phyloP scores from a whole-genome alignment of 345 rosid genomes.

The Psidium guajava region DNA sequence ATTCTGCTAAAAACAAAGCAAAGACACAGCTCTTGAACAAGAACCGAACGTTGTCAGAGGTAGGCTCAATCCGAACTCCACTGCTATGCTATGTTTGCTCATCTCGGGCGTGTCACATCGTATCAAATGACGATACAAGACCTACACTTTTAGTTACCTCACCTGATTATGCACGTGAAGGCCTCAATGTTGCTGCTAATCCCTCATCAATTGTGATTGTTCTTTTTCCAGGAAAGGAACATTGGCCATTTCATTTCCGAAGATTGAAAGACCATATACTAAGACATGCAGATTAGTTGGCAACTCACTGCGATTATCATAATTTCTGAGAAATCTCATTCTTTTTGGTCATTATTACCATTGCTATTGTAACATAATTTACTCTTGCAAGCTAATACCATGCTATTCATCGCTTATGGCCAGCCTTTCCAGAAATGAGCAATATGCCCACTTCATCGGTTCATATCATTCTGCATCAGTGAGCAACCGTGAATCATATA shows the following conservation, averaged over 20 bases:
- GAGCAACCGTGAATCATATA: background rate
- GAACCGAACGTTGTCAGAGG: background rate
- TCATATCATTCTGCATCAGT: background rate
- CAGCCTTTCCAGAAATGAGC: background rate
- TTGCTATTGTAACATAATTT: background rate
- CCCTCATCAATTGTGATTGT: background rate
- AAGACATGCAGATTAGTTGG: background rate
- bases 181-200: background rate
- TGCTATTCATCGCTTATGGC: background rate
- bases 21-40: constrained; percentile 5
- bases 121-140: background rate
- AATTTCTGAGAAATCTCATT: background rate
- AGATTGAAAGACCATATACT: background rate
- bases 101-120: background rate
- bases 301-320: background rate
- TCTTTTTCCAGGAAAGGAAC: background rate
- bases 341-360: background rate
- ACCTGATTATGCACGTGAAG: background rate
- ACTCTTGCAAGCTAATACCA: background rate
- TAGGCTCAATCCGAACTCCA: background rate
- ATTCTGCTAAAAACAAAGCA: constrained; percentile 5
- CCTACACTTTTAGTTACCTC: background rate
- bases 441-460: background rate
- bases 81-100: background rate
- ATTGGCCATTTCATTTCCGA: background rate